Percentiles rank a stretch among this genome's conserved stretches.
Conservation (phyloP, 805 yeast genomes). For the Tetrapisispora pingtungensis region DNA sequence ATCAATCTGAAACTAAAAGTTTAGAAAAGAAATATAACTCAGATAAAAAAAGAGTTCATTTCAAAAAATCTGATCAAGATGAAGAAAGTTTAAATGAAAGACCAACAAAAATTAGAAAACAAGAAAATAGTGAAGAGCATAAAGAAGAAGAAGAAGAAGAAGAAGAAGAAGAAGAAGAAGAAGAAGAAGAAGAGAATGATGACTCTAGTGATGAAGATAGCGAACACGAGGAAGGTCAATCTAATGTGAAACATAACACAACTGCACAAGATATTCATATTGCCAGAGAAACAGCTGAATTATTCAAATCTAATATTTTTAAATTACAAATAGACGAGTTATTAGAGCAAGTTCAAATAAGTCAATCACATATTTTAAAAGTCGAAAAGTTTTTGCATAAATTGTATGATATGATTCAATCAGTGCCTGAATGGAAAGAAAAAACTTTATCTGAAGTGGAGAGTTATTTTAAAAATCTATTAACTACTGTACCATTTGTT, state of each 20-base stretch:
- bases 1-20: slow-evolving; percentile 8
- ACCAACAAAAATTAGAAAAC: slow-evolving; percentile 2
- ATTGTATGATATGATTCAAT: slow-evolving; percentile 56
- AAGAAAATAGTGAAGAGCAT: slow-evolving; percentile 23
- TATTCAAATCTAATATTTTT: slow-evolving; percentile 91
- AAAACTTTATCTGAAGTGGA: slow-evolving; percentile 52
- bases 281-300: slow-evolving; percentile 87
- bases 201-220: slow-evolving; percentile 8
- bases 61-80: not conserved
- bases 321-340: slow-evolving; percentile 91
- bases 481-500: slow-evolving; percentile 69
- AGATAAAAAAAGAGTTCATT: slow-evolving; percentile 3
- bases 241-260: slow-evolving; percentile 5
- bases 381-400: slow-evolving; percentile 71
- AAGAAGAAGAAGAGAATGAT: slow-evolving; percentile 12
- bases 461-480: slow-evolving; percentile 38
- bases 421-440: slow-evolving; percentile 47
- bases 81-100: not conserved
- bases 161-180: too few relatives aligned
- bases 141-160: too few relatives aligned
- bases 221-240: slow-evolving; percentile 4
- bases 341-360: slow-evolving; percentile 65
- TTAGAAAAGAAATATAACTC: slow-evolving; percentile 2
- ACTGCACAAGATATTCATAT: slow-evolving; percentile 74
- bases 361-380: slow-evolving; percentile 52